phyloP scores from a whole-genome alignment of 1,284 basidiomycete species.

The Boletellus sp. region DNA sequence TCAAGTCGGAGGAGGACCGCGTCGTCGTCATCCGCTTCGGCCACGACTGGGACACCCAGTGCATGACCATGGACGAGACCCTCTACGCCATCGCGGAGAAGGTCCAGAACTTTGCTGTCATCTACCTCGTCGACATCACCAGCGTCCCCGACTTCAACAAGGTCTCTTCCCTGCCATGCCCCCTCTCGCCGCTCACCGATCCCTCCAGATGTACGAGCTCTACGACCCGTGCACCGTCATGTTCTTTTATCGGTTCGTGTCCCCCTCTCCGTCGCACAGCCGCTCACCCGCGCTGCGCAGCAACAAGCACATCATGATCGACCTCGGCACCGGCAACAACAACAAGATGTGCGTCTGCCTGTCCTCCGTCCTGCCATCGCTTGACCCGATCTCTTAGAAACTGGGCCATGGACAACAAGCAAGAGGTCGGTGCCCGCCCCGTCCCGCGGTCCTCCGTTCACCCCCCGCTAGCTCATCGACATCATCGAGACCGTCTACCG shows the following conservation, averaged over 20 bases:
- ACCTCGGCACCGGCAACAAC: slow-evolving; percentile 98
- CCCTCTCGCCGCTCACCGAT: neutral
- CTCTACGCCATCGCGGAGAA: slow-evolving; percentile 90
- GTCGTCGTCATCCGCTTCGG: slow-evolving; percentile 95
- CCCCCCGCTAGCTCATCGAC: slow-evolving; percentile 77
- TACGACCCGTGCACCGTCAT: slow-evolving; percentile 96
- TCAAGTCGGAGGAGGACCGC: slow-evolving; percentile 95
- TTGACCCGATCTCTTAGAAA: slow-evolving; percentile 51
- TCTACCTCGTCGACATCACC: slow-evolving; percentile 94
- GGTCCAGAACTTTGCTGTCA: slow-evolving; percentile 97
- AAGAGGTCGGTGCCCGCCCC: slow-evolving; percentile 63
- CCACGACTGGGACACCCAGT: slow-evolving; percentile 91
- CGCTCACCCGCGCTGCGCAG: slow-evolving; percentile 37
- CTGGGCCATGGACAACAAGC: slow-evolving; percentile 97
- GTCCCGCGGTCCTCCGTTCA: slow-evolving; percentile 3
- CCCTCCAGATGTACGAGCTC: slow-evolving; percentile 81
- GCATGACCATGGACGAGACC: slow-evolving; percentile 99
- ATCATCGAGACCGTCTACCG: slow-evolving; percentile 98
- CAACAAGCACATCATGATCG: slow-evolving; percentile 99
- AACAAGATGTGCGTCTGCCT: slow-evolving; percentile 85
- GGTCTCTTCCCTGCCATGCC: slow-evolving; percentile 43
- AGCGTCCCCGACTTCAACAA: slow-evolving; percentile 99
- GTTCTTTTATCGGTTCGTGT: slow-evolving; percentile 90
- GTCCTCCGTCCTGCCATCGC: neutral
- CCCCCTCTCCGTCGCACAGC: neutral